Evolutionary conservation across 2,329 filamentous ascomycete genomes (phyloP).

Genomic region (Sclerotinia minor): DNA sequence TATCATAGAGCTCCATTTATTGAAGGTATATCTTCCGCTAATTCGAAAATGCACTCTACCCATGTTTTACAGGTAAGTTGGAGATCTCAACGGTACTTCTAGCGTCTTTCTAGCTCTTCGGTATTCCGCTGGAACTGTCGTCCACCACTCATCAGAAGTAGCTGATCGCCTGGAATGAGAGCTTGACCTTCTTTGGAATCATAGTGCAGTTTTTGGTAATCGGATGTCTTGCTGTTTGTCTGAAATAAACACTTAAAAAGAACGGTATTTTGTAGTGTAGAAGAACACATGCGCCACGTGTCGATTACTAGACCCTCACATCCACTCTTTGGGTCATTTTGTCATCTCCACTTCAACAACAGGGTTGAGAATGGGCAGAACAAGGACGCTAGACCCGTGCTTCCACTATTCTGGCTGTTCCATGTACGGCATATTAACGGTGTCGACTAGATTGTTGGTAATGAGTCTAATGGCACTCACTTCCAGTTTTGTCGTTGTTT

Average conservation of each 20-base stretch:
- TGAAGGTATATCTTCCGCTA: neutral
- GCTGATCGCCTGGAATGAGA: neutral
- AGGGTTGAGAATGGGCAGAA: neutral
- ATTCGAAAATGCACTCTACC: rapidly evolving
- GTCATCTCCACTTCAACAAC: slow-evolving; percentile 10
- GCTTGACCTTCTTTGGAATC: neutral
- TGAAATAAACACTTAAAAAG: neutral
- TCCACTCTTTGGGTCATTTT: slow-evolving; percentile 5
- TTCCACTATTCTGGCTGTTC: neutral
- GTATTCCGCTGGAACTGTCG: neutral
- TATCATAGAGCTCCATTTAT: neutral
- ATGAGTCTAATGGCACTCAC: neutral
- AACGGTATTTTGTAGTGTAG: neutral
- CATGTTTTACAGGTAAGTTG: neutral
- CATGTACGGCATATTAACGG: neutral
- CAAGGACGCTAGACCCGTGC: neutral
- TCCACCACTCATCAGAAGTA: neutral
- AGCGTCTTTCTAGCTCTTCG: neutral
- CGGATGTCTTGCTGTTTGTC: neutral
- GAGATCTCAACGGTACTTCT: neutral
- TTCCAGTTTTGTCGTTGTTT: neutral
- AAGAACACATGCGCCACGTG: slow-evolving; percentile 1
- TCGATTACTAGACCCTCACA: slow-evolving; percentile 8
- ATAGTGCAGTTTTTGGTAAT: neutral
- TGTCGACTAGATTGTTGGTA: neutral